Evolutionary conservation across 2,329 filamentous ascomycete species (phyloP), one percentile per base, ranked within the genome.

Genomic region (Aspergillus udagawae): DNA sequence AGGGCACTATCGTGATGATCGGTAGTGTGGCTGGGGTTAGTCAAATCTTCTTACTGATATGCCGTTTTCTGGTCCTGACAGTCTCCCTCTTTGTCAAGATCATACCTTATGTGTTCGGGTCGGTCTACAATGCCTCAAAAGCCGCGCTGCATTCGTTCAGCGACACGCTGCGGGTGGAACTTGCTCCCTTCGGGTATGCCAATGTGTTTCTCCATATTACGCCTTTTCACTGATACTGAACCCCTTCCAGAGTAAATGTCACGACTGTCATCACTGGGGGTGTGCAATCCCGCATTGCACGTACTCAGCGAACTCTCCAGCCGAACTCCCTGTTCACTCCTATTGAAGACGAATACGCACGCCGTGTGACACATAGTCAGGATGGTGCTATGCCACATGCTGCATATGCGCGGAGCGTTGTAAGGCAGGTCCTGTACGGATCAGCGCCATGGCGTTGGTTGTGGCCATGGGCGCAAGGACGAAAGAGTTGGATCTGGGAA

Each of bases 201-300:
- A 47, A 23, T 23, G 14, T 25, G 17, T 28, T 25, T 29, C 20
- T 7, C 12, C 7, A 44, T n/a, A 14, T 27, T 21, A 3, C 10
- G 1, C 8, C 6, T 7, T 7, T 12, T 41, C 23, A 29, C 35
- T 62, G 49, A 59, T 28, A 25, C 25, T 38, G 50, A 53, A 4
- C 12, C 12, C n/a, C 53, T 21, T 23, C 42, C 48, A 80, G 78
- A 12, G 78, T 82, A 59, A 75, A 78, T 42, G 79, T 85, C 38
- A 79, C 78, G 55, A 80, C 82, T 2, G 73, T 82, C 29, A 75
- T 86, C 6, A 86, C 85, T 1, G 85, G 85, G 9, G 84, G 84
- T 9, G 84, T 87, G 32, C 79, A 82, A 66, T 82, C 79, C 45
- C 82, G 82, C 32, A 84, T 87, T 62, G 80, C 82, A 3, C 77